A percentile compares a stretch with the other conserved stretches of the same genome.
Evolutionary conservation across 2,329 filamentous ascomycete species (phyloP).

Genomic region (Aspergillus sp.): DNA sequence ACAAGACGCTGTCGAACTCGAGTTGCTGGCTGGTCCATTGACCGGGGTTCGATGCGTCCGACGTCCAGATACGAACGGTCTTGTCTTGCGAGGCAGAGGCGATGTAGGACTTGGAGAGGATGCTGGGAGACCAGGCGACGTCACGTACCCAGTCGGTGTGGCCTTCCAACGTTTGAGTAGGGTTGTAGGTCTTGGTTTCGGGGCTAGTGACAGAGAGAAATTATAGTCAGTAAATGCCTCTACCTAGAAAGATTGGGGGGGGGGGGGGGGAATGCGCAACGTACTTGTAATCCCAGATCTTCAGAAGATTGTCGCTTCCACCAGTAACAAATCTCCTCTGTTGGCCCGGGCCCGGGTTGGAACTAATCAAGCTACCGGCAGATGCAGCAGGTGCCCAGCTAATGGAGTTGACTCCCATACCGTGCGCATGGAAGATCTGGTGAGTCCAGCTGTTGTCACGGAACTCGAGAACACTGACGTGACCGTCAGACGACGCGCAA

Average conservation of each 20-base stretch:
- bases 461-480: constrained; percentile 91
- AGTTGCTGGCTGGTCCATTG: constrained; percentile 83
- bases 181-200: constrained; percentile 48
- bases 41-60: constrained; percentile 56
- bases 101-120: constrained; percentile 93
- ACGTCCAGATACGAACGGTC: constrained; percentile 96
- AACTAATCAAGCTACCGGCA: constrained; percentile 78
- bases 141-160: constrained; percentile 97
- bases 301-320: constrained; percentile 86
- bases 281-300: constrained; percentile 80
- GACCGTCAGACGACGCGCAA: constrained; percentile 88
- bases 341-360: constrained; percentile 54
- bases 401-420: constrained; percentile 89
- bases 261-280: too few relatives aligned
- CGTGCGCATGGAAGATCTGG: constrained; percentile 83
- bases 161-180: constrained; percentile 57
- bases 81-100: constrained; percentile 93
- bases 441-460: constrained; percentile 92
- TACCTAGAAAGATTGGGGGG: neutral
- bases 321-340: constrained; percentile 87
- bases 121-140: constrained; percentile 92
- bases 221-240: constrained; percentile 3
- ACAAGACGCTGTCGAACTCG: constrained; percentile 80
- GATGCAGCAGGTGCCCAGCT: constrained; percentile 85
- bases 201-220: constrained; percentile 20